Conservation (phyloP, 1,284 basidiomycete species). For the Entoloma clypeatum region DNA sequence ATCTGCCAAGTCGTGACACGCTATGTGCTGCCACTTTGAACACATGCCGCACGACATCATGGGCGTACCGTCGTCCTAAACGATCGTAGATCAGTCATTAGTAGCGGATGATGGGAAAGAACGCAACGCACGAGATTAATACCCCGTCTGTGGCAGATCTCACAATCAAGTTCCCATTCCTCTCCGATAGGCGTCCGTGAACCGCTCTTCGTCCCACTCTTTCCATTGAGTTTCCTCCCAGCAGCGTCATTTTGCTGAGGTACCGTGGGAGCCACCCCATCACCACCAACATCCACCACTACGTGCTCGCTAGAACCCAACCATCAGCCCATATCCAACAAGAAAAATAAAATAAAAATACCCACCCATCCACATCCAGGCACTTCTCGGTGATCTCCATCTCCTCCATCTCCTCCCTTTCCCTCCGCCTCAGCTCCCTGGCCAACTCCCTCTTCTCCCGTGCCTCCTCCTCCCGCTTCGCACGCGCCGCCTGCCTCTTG, state of each 20-base stretch:
- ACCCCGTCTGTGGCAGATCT: constrained; percentile 70
- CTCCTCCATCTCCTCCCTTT: constrained; percentile 34
- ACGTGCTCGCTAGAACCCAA: constrained; percentile 12
- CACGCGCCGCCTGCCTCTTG: constrained; percentile 59
- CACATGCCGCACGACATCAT: constrained; percentile 80
- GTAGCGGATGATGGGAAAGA: constrained; percentile 4
- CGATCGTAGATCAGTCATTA: constrained; percentile 11
- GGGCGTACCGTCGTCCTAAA: constrained; percentile 69
- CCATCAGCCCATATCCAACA: no score
- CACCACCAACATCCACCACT: constrained; percentile 12
- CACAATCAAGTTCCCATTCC: constrained; percentile 83
- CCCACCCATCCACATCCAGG: constrained; percentile 15
- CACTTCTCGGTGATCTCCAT: constrained; percentile 23
- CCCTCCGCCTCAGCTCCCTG: constrained; percentile 34
- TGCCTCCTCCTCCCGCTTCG: constrained; percentile 61
- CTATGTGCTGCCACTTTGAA: constrained; percentile 79
- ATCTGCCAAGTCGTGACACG: constrained; percentile 71
- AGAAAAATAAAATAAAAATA: constrained; percentile 13
- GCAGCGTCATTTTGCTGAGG: constrained; percentile 4
- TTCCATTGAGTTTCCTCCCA: constrained; percentile 7
- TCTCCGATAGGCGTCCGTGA: constrained; percentile 48
- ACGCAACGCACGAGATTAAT: constrained; percentile 56
- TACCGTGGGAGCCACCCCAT: constrained; percentile 5
- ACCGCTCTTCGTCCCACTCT: constrained; percentile 11
- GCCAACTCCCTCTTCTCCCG: constrained; percentile 48